Base-by-base conservation (phyloP, 116 monocot species). In the Thalassia testudinum region DNA sequence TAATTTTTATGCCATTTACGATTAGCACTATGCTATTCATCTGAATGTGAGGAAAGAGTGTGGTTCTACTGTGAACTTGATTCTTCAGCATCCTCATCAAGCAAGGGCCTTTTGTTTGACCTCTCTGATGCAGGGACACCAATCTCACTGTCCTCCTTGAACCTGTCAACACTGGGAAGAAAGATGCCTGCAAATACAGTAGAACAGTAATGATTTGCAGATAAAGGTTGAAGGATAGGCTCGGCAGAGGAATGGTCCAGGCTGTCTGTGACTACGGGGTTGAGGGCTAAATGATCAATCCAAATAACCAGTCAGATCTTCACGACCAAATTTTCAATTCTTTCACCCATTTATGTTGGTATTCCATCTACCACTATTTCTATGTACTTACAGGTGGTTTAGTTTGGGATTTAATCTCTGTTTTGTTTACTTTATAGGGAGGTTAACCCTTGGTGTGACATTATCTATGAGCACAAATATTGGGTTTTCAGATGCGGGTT, bases 161-260 rank as follows among this genome's bases (percentile, higher is more conserved):
- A 92, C 28, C 79, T 67, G 52, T 92, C 92, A 12, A 79, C 79
- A 27, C 87, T 80, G 27, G 50, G 73, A 29, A 92, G 63, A 61
- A 87, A 87, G 47, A 87, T 66, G 26, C 87, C 92, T 92, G 72
- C 47, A 51, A 34, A 72, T 47, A 2, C 0, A 20, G n/a, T 23
- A 26, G 27, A 30, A 12, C 40, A 1, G 19, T 23, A 24, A 25
- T 42, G 1, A 12, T 26, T n/a, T 37, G 25, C 1, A 15, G 8
- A 42, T 14, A 50, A 34, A 55, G 52, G 0, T 12, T 1, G 27
- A 6, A 12, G 1, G 14, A 24, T 24, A 0, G 8, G 10, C n/a
- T n/a, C 0, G 4, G 19, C 15, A 44, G 0, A 44, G 15, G 11
- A 1, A 19, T 5, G 3, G 4, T 44, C 44, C 44, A 44, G 19